Conservation (phyloP, 441 rosid species). For the Gossypium trilobum region DNA sequence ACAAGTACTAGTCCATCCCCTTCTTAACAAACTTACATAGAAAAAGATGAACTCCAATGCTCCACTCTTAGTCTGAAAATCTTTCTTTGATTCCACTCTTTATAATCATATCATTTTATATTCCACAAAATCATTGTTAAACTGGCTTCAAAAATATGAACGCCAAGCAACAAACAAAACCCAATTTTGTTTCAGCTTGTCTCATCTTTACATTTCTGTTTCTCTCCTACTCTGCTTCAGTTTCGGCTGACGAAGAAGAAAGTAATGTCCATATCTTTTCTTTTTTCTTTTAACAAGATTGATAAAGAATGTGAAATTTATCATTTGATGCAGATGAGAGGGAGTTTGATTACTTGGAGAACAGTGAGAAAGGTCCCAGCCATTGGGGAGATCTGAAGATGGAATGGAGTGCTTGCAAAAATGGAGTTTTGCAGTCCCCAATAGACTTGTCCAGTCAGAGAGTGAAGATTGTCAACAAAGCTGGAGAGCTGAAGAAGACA, state of each 20-base stretch:
- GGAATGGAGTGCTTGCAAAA: conserved; percentile 44
- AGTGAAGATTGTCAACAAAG: conserved; percentile 22
- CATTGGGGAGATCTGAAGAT: conserved; percentile 45
- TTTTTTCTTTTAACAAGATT: background rate
- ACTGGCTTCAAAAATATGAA: background rate
- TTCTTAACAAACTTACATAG: no score
- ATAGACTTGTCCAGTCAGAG: conserved; percentile 32
- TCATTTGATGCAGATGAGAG: conserved; percentile 36
- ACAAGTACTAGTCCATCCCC: no score
- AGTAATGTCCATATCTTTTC: conserved; percentile 21
- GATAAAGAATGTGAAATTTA: background rate
- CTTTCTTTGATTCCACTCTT: background rate
- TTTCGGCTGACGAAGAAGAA: conserved; percentile 28
- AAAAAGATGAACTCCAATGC: no score
- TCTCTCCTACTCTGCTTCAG: conserved; percentile 11
- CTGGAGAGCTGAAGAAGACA: conserved; percentile 16
- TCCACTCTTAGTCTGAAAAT: background rate
- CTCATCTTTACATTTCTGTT: conserved; percentile 12
- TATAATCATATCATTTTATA: background rate
- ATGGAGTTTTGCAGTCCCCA: conserved; percentile 43
- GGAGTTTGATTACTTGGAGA: conserved; percentile 40
- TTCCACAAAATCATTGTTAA: background rate
- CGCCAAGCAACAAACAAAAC: conserved; percentile 10
- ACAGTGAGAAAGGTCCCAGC: conserved; percentile 38
- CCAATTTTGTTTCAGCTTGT: conserved; percentile 11